phyloP scores from a whole-genome alignment of 257 asterid species.

The Perilla frutescens region DNA sequence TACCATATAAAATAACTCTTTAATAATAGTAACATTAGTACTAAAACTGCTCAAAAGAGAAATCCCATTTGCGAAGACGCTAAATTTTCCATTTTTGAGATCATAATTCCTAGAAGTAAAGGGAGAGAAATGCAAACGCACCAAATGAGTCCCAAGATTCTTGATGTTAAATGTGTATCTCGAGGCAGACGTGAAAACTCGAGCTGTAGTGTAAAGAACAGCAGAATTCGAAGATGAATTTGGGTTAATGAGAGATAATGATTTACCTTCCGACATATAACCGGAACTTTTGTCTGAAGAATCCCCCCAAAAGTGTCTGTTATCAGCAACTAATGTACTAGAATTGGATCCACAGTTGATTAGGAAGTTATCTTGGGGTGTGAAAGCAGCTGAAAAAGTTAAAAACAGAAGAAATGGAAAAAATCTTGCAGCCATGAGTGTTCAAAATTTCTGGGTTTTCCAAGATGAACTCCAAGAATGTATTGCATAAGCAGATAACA shows the following conservation, averaged over 20 bases:
- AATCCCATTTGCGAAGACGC: conserved; percentile 66
- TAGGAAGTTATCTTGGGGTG: conserved; percentile 72
- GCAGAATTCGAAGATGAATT: conserved; percentile 49
- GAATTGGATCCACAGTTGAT: conserved; percentile 70
- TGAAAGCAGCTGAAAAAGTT: conserved; percentile 46
- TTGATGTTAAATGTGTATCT: conserved; percentile 53
- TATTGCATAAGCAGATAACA: conserved; percentile 13
- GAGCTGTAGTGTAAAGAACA: conserved; percentile 54
- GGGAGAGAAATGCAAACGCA: conserved; percentile 78
- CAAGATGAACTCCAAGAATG: background rate
- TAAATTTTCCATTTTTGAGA: conserved; percentile 50
- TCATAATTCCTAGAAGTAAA: conserved; percentile 51
- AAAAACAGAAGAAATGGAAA: conserved; percentile 41
- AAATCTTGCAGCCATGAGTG: conserved; percentile 51
- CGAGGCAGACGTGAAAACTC: conserved; percentile 63
- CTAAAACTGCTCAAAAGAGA: conserved; percentile 47
- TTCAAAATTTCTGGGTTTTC: conserved; percentile 21
- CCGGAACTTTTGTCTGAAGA: conserved; percentile 40
- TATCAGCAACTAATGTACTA: conserved; percentile 43
- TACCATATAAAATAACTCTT: conserved; percentile 68
- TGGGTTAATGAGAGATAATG: conserved; percentile 53
- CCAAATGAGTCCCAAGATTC: conserved; percentile 65
- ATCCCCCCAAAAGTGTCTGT: conserved; percentile 69
- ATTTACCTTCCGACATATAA: conserved; percentile 57
- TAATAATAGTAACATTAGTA: conserved; percentile 41